These are phyloP conservation scores for Gentiana straminea DNA, from an alignment of 257 asterid genomes.

Conservation along the genomic window DNA sequence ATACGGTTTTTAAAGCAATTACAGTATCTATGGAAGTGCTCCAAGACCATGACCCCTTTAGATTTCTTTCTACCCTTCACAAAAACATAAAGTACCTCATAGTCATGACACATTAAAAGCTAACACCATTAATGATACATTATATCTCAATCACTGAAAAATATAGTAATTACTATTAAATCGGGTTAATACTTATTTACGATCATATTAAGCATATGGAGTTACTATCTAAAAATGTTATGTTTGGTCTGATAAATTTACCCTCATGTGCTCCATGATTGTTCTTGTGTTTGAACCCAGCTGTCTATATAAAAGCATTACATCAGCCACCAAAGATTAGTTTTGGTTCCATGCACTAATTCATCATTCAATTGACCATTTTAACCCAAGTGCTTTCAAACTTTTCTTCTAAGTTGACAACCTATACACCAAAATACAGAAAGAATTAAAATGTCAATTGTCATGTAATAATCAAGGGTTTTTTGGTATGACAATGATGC, in stretches of 20 bases:
- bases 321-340: constrained; percentile 43
- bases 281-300: constrained; percentile 16
- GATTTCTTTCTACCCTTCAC: too few relatives aligned
- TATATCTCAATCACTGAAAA: too few relatives aligned
- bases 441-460: constrained; percentile 2
- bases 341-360: constrained; percentile 19
- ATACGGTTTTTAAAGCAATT: too few relatives aligned
- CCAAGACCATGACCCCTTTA: too few relatives aligned
- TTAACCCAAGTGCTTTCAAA: constrained; percentile 9
- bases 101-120: too few relatives aligned
- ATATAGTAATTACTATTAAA: too few relatives aligned
- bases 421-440: constrained; percentile 3
- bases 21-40: too few relatives aligned
- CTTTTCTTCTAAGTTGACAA: neutral
- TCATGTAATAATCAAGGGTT: neutral
- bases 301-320: constrained; percentile 18
- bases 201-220: too few relatives aligned
- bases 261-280: neutral
- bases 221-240: too few relatives aligned
- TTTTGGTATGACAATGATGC: constrained; percentile 1
- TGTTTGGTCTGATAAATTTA: neutral
- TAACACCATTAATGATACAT: too few relatives aligned
- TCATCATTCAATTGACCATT: constrained; percentile 19
- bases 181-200: too few relatives aligned
- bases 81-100: too few relatives aligned